Base-by-base conservation (phyloP, 148 eudicot genomes). In the Salicornia ramosissima region DNA sequence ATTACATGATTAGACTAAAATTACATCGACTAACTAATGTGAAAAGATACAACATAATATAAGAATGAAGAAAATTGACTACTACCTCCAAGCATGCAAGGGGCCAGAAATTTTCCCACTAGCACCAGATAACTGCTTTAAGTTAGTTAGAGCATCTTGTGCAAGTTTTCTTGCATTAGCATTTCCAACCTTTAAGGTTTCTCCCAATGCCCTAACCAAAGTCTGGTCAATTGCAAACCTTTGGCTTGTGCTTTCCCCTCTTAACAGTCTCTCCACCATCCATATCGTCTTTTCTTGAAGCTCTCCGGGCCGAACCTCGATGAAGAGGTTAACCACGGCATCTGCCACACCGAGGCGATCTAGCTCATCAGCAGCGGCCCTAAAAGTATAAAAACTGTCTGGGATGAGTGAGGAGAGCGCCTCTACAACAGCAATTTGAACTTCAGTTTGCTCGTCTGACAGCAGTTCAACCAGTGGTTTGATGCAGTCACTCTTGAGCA, bases 241-340 rank as follows among this genome's bases (percentile, higher is more conserved):
- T 15, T 77, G 83, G 73, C 81, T 80, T 0, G 74, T 28, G 65
- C 74, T 71, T 70, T 87, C 89, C 19, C 80, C 78, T 76, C 86
- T 85, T 60, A 85, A 70, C 24, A 83, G 61, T 33, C 79, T 80
- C 71, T 81, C 92, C 60, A 85, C 78, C 86, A 87, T 76, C 84
- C 85, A 83, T 28, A 80, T 72, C 0, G 83, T 64, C 80, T 81
- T 87, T 58, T 87, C 86, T 76, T 87, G 92, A 75, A 87, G 84
- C 70, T 83, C 87, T 55, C 92, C 87, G 6, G 89, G 83, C 33
- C 87, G 80, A 51, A 81, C 74, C 3, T 83, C 80, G 7, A 57
- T 72, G 76, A 87, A 87, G 19, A 85, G 82, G 52, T 5, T 59
- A 28, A 83, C 64, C 65, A 81, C 76, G 18, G 83, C 83, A 66